These are phyloP conservation scores for Cercospora berteroae DNA, from an alignment of 2,329 filamentous ascomycete species.

Conservation along the genomic window DNA sequence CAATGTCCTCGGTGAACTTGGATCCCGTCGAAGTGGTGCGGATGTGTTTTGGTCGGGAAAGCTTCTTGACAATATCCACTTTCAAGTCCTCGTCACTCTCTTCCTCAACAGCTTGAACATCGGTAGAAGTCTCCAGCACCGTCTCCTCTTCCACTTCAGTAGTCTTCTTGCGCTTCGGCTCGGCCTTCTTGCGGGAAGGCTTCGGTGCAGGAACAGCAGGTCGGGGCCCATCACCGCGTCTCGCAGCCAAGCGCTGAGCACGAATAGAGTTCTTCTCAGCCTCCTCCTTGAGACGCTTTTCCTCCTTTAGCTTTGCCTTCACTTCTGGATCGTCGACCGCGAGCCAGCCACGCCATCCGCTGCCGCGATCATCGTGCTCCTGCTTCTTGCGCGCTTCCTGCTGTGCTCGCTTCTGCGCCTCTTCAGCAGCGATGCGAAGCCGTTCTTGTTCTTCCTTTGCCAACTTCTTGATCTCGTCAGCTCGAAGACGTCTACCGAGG, in stretches of 20 bases:
- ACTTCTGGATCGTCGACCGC: constrained; percentile 33
- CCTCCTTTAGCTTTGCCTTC: constrained; percentile 30
- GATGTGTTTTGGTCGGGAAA: constrained; percentile 14
- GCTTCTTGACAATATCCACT: constrained; percentile 11
- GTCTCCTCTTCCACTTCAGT: constrained; percentile 8
- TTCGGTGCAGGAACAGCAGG: constrained; percentile 5
- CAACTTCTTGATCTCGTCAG: constrained; percentile 33
- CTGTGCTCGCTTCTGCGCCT: constrained; percentile 30
- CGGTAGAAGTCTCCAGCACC: neutral
- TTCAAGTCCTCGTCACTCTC: constrained; percentile 18
- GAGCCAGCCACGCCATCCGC: constrained; percentile 35
- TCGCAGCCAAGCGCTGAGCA: constrained; percentile 28
- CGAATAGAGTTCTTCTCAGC: constrained; percentile 31
- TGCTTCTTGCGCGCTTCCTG: constrained; percentile 35
- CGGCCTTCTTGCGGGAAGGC: constrained; percentile 18
- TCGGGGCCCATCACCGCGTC: constrained; percentile 4
- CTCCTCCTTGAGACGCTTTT: constrained; percentile 33
- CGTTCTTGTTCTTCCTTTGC: constrained; percentile 31
- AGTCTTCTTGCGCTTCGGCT: constrained; percentile 16
- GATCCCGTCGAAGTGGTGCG: constrained; percentile 25
- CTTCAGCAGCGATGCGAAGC: constrained; percentile 29
- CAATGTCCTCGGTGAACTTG: constrained; percentile 24
- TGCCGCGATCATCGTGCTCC: constrained; percentile 28
- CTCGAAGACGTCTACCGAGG: constrained; percentile 42
- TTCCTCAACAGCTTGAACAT: constrained; percentile 11